phyloP scores from a whole-genome alignment of 2,329 filamentous ascomycete genomes.

The Aspergillus melleus region DNA sequence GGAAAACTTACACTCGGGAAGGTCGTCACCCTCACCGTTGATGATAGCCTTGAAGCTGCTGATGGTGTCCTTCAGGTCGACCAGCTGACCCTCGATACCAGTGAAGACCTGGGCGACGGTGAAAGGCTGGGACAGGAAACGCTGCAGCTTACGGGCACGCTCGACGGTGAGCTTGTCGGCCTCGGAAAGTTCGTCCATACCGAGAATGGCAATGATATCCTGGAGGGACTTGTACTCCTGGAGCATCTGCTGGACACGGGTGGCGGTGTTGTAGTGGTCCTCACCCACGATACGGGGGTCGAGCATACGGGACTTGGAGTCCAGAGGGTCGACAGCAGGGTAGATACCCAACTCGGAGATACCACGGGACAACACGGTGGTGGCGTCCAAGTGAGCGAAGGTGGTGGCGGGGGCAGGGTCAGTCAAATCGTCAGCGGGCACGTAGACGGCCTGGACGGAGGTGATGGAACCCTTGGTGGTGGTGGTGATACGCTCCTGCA shows the following conservation, averaged over 20 bases:
- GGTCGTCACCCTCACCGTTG: slow-evolving; percentile 88
- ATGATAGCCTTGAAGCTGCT: slow-evolving; percentile 96
- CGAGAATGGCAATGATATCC: slow-evolving; percentile 99
- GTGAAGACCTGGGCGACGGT: slow-evolving; percentile 72
- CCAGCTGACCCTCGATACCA: slow-evolving; percentile 92
- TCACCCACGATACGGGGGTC: slow-evolving; percentile 98
- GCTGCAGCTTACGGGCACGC: slow-evolving; percentile 99
- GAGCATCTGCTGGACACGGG: slow-evolving; percentile 96
- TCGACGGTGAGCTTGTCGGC: slow-evolving; percentile 99
- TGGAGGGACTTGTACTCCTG: slow-evolving; percentile 99
- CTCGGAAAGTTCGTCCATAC: slow-evolving; percentile 99
- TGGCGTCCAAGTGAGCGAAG: slow-evolving; percentile 99
- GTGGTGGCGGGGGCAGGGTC: slow-evolving; percentile 99
- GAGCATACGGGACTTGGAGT: slow-evolving; percentile 99
- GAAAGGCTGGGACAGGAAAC: slow-evolving; percentile 99
- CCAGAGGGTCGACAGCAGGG: slow-evolving; percentile 98
- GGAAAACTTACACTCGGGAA: slow-evolving; percentile 76
- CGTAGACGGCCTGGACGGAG: slow-evolving; percentile 99
- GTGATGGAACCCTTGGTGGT: slow-evolving; percentile 99
- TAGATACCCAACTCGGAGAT: slow-evolving; percentile 99
- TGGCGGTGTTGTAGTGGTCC: slow-evolving; percentile 95
- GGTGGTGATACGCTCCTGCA: slow-evolving; percentile 99
- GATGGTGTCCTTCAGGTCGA: slow-evolving; percentile 99
- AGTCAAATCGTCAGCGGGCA: slow-evolving; percentile 99
- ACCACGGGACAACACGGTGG: slow-evolving; percentile 99